A percentile compares a stretch with the other conserved stretches of the same genome.
Evolutionary conservation across 1,139 yeast genomes (phyloP).

Genomic region (Hyphopichia burtonii): DNA sequence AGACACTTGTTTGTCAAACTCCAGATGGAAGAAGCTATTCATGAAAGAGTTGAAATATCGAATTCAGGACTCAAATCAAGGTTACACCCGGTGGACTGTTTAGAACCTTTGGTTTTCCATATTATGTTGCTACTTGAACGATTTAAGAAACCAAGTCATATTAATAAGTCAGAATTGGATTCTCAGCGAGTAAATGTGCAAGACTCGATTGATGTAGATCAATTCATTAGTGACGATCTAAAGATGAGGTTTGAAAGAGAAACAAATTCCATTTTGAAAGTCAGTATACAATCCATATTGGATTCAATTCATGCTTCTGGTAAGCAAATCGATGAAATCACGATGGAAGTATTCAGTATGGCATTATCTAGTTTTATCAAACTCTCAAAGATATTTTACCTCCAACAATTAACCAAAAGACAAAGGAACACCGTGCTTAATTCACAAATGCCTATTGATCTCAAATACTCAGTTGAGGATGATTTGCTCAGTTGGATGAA

Average conservation of each 20-base stretch:
- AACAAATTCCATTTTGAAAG: not conserved
- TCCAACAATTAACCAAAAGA: not conserved
- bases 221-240: not conserved
- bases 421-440: not conserved
- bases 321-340: not conserved
- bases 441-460: conserved; percentile 1
- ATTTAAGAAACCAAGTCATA: not conserved
- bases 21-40: not conserved
- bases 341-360: conserved; percentile 2
- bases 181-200: not conserved
- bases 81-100: not conserved
- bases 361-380: conserved; percentile 9
- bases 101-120: conserved; percentile 16
- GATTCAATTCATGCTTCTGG: not conserved
- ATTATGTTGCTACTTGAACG: conserved; percentile 6
- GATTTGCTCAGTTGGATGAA: conserved; percentile 28
- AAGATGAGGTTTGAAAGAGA: not conserved
- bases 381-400: conserved; percentile 1
- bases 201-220: not conserved
- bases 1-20: conserved; percentile 3
- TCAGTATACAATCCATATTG: not conserved
- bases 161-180: not conserved
- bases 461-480: conserved; percentile 1
- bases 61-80: not conserved
- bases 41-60: not conserved